Base-by-base conservation (phyloP, 2,329 filamentous ascomycete genomes). In the Fusarium pseudocircinatum region DNA sequence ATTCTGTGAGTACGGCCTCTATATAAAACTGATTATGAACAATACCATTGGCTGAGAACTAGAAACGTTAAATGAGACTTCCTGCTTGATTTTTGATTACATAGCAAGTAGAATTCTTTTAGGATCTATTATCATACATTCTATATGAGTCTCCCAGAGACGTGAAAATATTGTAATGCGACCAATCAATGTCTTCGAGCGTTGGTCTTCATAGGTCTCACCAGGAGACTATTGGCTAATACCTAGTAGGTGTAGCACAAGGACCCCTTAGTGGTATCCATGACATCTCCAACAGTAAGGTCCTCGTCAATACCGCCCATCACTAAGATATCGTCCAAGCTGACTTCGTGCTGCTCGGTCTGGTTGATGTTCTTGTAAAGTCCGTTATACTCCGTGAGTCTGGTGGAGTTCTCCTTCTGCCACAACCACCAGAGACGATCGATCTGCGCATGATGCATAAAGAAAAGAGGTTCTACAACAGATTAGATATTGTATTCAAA, bases 361-460 rank as follows among this genome's bases (percentile, higher is more conserved):
- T 39, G 40, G 2, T 46, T 36, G 2, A 60, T 60, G 2, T 59
- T 63, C 49, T 43, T 20, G 24, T 36, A 64, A 6, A 50, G 3
- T 1, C 63, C 63, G 1, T 24, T 30, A 5, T 67, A 67, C 44
- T 67, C 62, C 2, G 50, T 22, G 9, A 60, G 37, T 11, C 63
- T 40, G 1, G 42, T 12, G 0, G 63, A 30, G 11, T 67, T 67
- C 37, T 67, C 18, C 39, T 63, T 46, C n/a, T 69, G 64, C 66
- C 66, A 69, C 18, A 44, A 2, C 42, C 39, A 40, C 66, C 66
- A 69, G 7, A 69, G 49, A 7, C 58, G 58, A 26, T 69, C 66
- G 4, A 69, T 50, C 13, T 52, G 49, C 3, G 64, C 58, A 2
- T 69, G 64, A 9, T 69, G 66, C 14, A 69, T 4, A 43, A 69